Conservation (phyloP, 306 rosid species). For the Ziziphus jujuba region DNA sequence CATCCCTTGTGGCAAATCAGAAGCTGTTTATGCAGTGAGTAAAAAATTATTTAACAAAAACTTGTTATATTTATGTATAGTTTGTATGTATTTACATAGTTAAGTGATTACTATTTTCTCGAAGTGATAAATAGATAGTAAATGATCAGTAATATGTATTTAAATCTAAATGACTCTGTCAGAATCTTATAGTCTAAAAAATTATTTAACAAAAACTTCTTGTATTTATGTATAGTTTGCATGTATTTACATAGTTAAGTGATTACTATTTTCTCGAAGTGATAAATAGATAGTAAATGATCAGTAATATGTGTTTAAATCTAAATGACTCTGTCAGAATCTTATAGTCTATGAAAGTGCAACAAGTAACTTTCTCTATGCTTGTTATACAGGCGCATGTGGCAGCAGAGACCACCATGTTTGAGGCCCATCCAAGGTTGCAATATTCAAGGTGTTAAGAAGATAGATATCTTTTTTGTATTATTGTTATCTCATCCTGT, state of each 20-base stretch:
- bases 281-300: too few species aligned
- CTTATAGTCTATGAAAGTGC: neutral
- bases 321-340: neutral
- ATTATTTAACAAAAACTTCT: too few species aligned
- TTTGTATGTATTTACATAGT: neutral
- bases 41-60: conserved; percentile 1
- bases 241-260: too few species aligned
- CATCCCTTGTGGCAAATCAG: conserved; percentile 51
- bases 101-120: conserved; percentile 1
- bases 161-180: too few species aligned
- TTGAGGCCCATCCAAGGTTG: conserved; percentile 75
- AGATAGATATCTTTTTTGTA: conserved; percentile 16
- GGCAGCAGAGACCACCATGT: conserved; percentile 82
- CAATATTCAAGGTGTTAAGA: conserved; percentile 55
- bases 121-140: too few species aligned
- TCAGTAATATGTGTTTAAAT: neutral
- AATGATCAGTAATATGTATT: too few species aligned
- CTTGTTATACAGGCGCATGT: conserved; percentile 59
- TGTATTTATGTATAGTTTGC: too few species aligned
- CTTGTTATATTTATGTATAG: neutral
- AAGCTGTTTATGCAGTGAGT: conserved; percentile 78
- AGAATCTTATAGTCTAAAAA: too few species aligned
- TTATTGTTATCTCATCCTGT: conserved; percentile 9
- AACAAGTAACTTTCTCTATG: conserved; percentile 21
- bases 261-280: too few species aligned